Evolutionary conservation across 1,284 basidiomycete genomes (phyloP).

Genomic region (Schizophyllum amplum): DNA sequence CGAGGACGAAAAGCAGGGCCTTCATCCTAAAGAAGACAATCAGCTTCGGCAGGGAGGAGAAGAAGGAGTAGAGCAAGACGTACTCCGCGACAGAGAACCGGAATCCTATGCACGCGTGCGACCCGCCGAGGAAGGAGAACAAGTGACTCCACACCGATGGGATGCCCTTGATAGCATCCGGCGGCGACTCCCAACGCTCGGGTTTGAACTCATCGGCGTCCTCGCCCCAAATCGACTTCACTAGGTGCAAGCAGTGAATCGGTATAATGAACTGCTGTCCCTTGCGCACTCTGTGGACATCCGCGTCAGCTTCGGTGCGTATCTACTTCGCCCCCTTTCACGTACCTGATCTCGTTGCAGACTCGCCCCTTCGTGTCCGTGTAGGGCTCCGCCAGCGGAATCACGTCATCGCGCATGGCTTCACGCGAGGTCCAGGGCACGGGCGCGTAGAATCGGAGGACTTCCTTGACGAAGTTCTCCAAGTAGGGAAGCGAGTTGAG

Average conservation of each 20-base stretch:
- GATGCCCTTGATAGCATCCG: conserved; percentile 33
- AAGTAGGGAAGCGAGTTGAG: conserved; percentile 52
- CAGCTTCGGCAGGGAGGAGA: not conserved
- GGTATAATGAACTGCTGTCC: conserved; percentile 17
- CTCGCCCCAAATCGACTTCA: conserved; percentile 20
- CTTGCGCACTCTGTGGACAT: conserved; percentile 14
- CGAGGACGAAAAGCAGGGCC: conserved; percentile 3
- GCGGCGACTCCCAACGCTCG: conserved; percentile 48
- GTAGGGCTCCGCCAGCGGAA: conserved; percentile 44
- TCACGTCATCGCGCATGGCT: conserved; percentile 42
- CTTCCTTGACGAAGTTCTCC: conserved; percentile 62
- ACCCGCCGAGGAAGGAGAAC: conserved; percentile 9
- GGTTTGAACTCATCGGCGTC: conserved; percentile 31
- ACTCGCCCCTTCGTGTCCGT: conserved; percentile 31
- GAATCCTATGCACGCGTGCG: conserved; percentile 13
- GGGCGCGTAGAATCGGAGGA: conserved; percentile 58
- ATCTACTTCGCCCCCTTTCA: conserved; percentile 13
- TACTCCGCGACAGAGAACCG: conserved; percentile 8
- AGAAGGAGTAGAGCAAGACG: not conserved
- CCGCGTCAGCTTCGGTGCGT: conserved; percentile 12
- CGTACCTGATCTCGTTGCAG: conserved; percentile 27
- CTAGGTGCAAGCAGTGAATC: conserved; percentile 16
- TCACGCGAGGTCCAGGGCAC: conserved; percentile 47
- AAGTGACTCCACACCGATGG: conserved; percentile 39
- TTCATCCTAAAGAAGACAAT: not conserved